A percentile compares a stretch with the other conserved stretches of the same genome.
These are phyloP conservation scores for Acanthamoeba royreba DNA, from an alignment of 208 protist species.

Conservation along the genomic window DNA sequence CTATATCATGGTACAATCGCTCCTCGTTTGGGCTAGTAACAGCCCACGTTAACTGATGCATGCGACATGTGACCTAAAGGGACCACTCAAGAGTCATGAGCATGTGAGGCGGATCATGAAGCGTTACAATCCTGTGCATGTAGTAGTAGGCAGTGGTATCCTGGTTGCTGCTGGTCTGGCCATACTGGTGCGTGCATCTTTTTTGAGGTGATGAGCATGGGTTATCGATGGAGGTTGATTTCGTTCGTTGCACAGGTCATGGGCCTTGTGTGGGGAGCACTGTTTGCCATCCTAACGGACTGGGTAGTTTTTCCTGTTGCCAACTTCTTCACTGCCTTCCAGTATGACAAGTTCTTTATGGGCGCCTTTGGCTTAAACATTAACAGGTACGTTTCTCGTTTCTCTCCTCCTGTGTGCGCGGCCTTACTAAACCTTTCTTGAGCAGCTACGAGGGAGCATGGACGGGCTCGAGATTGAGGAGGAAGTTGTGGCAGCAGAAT, in stretches of 20 bases:
- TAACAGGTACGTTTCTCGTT: background rate
- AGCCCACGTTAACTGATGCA: no score
- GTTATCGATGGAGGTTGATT: no score
- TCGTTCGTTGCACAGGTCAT: background rate
- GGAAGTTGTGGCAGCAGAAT: background rate
- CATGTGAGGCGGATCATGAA: background rate
- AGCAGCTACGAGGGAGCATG: background rate
- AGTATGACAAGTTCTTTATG: slow-evolving; percentile 10
- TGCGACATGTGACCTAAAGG: no score
- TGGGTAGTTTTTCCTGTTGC: slow-evolving; percentile 9
- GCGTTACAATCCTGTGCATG: background rate
- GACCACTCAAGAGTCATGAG: background rate
- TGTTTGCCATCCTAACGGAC: slow-evolving; percentile 6
- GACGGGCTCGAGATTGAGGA: background rate
- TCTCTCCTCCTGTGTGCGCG: background rate
- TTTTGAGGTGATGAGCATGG: no score
- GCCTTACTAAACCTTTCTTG: no score
- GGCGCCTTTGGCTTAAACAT: background rate
- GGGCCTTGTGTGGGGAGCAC: background rate
- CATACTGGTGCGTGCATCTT: background rate
- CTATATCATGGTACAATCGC: background rate
- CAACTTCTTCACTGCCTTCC: slow-evolving; percentile 15
- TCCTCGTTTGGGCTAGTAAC: background rate
- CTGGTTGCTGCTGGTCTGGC: background rate
- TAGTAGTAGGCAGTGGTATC: background rate